A percentile compares a stretch with the other conserved stretches of the same genome.
Evolutionary conservation across 805 yeast genomes (phyloP).

Genomic region (Suhomyces vadensis): DNA sequence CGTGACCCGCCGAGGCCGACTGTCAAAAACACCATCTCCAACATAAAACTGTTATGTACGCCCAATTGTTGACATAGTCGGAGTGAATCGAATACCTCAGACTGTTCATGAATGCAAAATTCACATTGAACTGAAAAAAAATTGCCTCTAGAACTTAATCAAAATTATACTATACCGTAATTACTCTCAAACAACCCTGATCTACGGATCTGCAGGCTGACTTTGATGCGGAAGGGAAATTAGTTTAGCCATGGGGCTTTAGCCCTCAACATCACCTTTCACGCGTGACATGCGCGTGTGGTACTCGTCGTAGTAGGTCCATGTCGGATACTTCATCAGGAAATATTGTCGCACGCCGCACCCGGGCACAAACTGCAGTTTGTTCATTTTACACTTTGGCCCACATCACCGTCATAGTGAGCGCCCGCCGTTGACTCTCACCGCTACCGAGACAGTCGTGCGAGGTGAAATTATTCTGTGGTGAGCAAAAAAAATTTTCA

Average conservation of each 20-base stretch:
- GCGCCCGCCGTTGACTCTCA: neutral
- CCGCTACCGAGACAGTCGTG: constrained; percentile 5
- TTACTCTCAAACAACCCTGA: too few species aligned
- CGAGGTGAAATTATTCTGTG: neutral
- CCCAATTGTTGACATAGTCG: too few species aligned
- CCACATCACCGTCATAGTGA: neutral
- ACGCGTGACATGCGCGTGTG: neutral
- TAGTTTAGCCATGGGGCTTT: neutral
- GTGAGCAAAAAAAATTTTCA: constrained; percentile 11
- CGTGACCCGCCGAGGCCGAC: too few species aligned
- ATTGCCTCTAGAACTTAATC: too few species aligned
- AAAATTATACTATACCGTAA: too few species aligned
- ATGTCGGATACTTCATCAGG: neutral
- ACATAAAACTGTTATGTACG: too few species aligned
- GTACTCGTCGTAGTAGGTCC: neutral
- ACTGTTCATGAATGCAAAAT: too few species aligned
- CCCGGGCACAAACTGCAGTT: constrained; percentile 2
- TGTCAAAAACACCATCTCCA: too few species aligned
- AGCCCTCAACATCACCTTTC: neutral
- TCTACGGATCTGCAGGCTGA: neutral
- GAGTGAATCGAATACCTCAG: too few species aligned
- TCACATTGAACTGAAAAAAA: too few species aligned
- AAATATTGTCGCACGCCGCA: neutral
- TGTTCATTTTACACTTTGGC: neutral
- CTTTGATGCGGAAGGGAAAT: neutral